phyloP scores from a whole-genome alignment of 768 basidiomycete species.

The Lentinula guzmanii region DNA sequence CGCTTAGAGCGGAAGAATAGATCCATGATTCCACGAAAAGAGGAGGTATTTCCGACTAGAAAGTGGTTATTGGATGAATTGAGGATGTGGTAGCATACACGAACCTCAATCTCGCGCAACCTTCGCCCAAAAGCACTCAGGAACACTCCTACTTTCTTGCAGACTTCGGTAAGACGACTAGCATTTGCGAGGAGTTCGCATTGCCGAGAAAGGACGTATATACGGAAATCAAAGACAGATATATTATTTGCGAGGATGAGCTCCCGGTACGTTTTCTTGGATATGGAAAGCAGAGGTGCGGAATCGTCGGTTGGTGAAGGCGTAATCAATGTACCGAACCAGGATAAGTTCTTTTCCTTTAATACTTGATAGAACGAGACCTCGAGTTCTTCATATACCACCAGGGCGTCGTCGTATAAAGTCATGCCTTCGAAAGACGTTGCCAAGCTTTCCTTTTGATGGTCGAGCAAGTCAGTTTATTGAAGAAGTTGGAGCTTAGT shows the following conservation, averaged over 20 bases:
- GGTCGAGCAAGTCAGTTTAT: slow-evolving; percentile 10
- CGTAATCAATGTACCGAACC: slow-evolving; percentile 86
- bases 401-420: slow-evolving; percentile 82
- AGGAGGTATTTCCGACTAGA: slow-evolving; percentile 45
- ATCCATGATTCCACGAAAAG: slow-evolving; percentile 92
- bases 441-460: slow-evolving; percentile 82
- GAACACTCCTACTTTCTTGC: slow-evolving; percentile 67
- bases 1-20: slow-evolving; percentile 82
- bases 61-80: slow-evolving; percentile 4
- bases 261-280: slow-evolving; percentile 83
- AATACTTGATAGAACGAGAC: slow-evolving; percentile 68
- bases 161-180: slow-evolving; percentile 63
- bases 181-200: slow-evolving; percentile 69
- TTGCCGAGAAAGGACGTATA: slow-evolving; percentile 86
- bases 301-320: slow-evolving; percentile 71
- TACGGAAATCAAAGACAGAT: slow-evolving; percentile 89
- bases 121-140: slow-evolving; percentile 71
- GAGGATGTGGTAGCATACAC: slow-evolving; percentile 9
- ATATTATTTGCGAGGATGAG: slow-evolving; percentile 87
- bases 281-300: slow-evolving; percentile 66
- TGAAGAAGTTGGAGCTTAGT: background rate
- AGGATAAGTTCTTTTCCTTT: slow-evolving; percentile 79
- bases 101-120: slow-evolving; percentile 71
- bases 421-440: slow-evolving; percentile 87
- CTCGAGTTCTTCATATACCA: slow-evolving; percentile 91